phyloP scores from a whole-genome alignment of 176 grass and related monocot species.

The Cenchrus americanus region DNA sequence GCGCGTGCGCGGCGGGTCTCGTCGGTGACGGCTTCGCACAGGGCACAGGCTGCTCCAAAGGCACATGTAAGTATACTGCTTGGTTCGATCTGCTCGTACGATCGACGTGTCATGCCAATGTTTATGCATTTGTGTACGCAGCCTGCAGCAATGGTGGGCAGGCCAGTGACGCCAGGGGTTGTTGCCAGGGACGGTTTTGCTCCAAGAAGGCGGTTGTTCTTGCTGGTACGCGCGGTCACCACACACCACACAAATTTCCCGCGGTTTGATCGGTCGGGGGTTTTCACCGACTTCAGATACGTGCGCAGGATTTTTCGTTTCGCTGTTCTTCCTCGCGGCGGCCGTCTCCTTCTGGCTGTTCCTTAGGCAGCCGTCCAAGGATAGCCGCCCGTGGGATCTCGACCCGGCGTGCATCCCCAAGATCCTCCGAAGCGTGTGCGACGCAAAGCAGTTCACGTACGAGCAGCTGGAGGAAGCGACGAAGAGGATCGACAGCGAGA shows the following conservation, averaged over 20 bases:
- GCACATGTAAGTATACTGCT: constrained; percentile 29
- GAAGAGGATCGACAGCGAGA: constrained; percentile 60
- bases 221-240: constrained; percentile 54
- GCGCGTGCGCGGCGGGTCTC: constrained; percentile 55
- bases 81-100: neutral
- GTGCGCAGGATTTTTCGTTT: constrained; percentile 66
- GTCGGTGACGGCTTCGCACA: constrained; percentile 71
- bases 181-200: constrained; percentile 79
- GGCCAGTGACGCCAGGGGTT: constrained; percentile 34
- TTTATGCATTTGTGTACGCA: constrained; percentile 28
- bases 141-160: constrained; percentile 52
- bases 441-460: constrained; percentile 78
- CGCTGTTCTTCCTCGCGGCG: constrained; percentile 64
- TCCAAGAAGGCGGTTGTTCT: constrained; percentile 63
- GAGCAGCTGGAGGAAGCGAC: constrained; percentile 85
- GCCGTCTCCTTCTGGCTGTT: constrained; percentile 69
- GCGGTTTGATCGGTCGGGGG: neutral
- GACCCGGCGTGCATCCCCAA: constrained; percentile 85
- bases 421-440: constrained; percentile 67
- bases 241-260: neutral
- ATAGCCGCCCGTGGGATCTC: constrained; percentile 54
- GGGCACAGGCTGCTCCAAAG: constrained; percentile 70
- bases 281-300: constrained; percentile 11
- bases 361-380: constrained; percentile 71
- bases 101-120: neutral